Evolutionary conservation across 139 green algal species (phyloP).

Genomic region (Tetradesmus obliquus): DNA sequence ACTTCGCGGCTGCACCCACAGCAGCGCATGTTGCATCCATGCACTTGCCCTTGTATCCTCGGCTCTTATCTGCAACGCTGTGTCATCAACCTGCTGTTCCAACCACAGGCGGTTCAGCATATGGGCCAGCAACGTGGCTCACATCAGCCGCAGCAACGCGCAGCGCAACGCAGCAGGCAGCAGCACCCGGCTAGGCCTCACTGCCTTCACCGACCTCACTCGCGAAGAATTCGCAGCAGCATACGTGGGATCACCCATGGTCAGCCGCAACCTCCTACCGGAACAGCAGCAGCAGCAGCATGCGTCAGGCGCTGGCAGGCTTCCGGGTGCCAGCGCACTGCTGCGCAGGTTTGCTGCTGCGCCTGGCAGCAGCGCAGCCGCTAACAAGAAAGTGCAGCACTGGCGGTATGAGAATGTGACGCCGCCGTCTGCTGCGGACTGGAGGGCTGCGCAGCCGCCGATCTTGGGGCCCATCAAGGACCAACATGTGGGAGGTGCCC

Average conservation of each 20-base stretch:
- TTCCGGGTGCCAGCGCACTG: not conserved
- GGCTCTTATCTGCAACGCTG: no score
- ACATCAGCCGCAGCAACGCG: not conserved
- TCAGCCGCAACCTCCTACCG: not conserved
- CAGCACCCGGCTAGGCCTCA: slow-evolving; percentile 47
- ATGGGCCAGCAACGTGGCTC: not conserved
- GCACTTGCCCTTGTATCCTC: not conserved
- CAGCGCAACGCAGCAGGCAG: slow-evolving; percentile 9
- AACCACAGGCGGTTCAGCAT: not conserved
- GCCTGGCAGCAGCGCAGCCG: not conserved
- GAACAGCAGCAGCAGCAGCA: slow-evolving; percentile 1
- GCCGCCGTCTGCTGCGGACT: slow-evolving; percentile 22
- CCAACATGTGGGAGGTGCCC: slow-evolving; percentile 32
- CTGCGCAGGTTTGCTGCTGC: not conserved
- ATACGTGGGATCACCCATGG: slow-evolving; percentile 15
- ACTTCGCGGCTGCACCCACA: not conserved
- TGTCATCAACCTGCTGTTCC: no score
- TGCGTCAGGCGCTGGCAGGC: not conserved
- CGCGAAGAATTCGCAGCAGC: slow-evolving; percentile 22
- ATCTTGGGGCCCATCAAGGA: slow-evolving; percentile 35
- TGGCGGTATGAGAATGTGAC: slow-evolving; percentile 48
- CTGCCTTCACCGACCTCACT: slow-evolving; percentile 24
- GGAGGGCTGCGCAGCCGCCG: slow-evolving; percentile 14
- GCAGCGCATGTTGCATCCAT: not conserved
- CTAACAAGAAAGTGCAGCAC: not conserved